Base-by-base conservation (phyloP, 2,329 filamentous ascomycete genomes). In the Diaporthe sp. region DNA sequence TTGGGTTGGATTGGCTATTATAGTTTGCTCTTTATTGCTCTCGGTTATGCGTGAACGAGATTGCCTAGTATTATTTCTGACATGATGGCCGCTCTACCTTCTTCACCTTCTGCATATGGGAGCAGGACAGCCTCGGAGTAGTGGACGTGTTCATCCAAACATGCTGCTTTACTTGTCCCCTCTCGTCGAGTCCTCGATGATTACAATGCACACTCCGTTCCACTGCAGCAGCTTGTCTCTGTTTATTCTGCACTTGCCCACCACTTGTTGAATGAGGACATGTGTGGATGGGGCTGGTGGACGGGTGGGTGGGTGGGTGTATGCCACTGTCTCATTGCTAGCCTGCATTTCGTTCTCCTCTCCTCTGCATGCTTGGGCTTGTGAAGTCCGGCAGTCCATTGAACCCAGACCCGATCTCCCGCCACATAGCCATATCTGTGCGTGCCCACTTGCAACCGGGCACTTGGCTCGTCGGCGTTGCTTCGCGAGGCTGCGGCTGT, bases 381-480 rank as follows among this genome's bases (percentile, higher is more conserved):
- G 47, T 60, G 38, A 76, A 76, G 17, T 74, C 72, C 4, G 72
- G 75, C 25, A 76, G 17, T 0, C 25, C 47, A n/a, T 76, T 69
- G 15, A 72, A 76, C 2, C 75, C 75, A 25, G 64, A 35, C 1
- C 30, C n/a, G n/a, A 70, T 76, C n/a, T 28, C 45, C 15, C 33
- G 17, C 42, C 73, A 71, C 57, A 73, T 74, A 4, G 68, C 71
- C 9, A 47, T 50, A 7, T 68, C 42, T 54, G 61, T 22, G 40
- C 15, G 33, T 15, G 57, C 70, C 74, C 76, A 77, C 3, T n/a
- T 28, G 4, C 54, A 67, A 4, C 7, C 38, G 12, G 45, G 8
- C 19, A n/a, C 19, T 30, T 42, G 45, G 17, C 5, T 52, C 30
- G 30, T 52, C 15, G 64, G 30, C 4, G 45, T 28, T 38, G 30